Conservation (phyloP, 208 protist genomes). For the Crithidia fasciculata region DNA sequence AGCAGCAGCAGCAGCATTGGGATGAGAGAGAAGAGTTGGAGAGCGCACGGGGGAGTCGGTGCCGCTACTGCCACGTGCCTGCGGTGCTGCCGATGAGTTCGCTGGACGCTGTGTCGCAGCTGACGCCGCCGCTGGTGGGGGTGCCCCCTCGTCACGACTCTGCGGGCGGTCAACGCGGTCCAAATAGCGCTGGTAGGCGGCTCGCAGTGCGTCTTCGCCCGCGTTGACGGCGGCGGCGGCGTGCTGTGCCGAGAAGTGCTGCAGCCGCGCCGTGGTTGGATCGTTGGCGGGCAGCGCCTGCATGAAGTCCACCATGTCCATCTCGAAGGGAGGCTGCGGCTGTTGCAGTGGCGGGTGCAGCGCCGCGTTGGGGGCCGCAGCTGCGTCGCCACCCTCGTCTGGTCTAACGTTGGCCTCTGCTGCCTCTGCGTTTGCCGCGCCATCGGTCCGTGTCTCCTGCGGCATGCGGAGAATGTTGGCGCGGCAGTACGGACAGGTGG, state of each 20-base stretch:
- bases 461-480: constrained; percentile 53
- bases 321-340: background rate
- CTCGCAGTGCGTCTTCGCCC: background rate
- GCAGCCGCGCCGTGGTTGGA: background rate
- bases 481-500: constrained; percentile 87
- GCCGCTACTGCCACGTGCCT: background rate
- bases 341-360: background rate
- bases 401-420: background rate
- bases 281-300: background rate
- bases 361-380: background rate
- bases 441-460: background rate
- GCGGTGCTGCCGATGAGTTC: background rate
- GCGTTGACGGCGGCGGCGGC: background rate
- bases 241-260: constrained; percentile 1
- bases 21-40: too few relatives aligned
- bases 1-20: background rate
- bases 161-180: background rate
- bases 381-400: background rate
- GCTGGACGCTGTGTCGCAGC: background rate
- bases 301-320: background rate
- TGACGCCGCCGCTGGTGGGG: background rate
- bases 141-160: too few relatives aligned
- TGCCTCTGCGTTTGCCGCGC: background rate
- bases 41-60: background rate
- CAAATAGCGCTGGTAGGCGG: constrained; percentile 10